Base-by-base conservation (phyloP, 768 basidiomycete genomes). In the Clavaria fumosa region DNA sequence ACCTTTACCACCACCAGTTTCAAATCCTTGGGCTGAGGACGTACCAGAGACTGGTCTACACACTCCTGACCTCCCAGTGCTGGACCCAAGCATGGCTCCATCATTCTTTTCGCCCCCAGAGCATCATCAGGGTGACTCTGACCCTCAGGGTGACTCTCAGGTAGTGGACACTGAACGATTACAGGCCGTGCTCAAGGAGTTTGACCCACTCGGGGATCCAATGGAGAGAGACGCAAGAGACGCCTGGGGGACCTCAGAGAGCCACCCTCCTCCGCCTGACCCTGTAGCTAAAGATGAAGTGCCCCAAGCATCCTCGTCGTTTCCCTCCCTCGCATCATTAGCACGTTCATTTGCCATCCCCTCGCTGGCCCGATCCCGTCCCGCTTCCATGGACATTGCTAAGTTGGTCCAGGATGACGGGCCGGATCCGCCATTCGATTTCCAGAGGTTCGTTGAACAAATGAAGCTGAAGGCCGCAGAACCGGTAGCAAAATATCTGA, bases 371-470 rank as follows among this genome's bases (percentile, higher is more conserved):
- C 63, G 61, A 14, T 44, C 67, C n/a, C 63, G 76, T 9, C 77
- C 77, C 7, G 57, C 63, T 22, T 78, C 78, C 1, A 46, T 79
- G 23, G 76, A 80, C 47, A 59, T 62, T n/a, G 72, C 72, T 7
- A 63, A 65, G 36, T 55, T 68, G 4, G 69, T 76, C 4, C 66
- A 53, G 40, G 47, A 49, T 23, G 52, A 41, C 24, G 68, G 67
- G 15, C 58, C 54, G 39, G 46, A 49, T 22, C 62, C 63, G 0
- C 62, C 64, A 30, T 97, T 96, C 47, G 93, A 97, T 57, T 97
- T 96, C 53, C 89, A 93, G 52, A 75, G 67, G 34, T 99, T 99
- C 56, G 58, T 97, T 45, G 88, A 91, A 54, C 90, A 99, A 57
- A 88, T 99, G 74, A 84, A 93, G 59, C 59, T 67, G 28, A 78